Percentiles rank a stretch among this genome's conserved stretches.
These are phyloP conservation scores for Botrytis paeoniae DNA, from an alignment of 2,329 filamentous ascomycete genomes.

Conservation along the genomic window DNA sequence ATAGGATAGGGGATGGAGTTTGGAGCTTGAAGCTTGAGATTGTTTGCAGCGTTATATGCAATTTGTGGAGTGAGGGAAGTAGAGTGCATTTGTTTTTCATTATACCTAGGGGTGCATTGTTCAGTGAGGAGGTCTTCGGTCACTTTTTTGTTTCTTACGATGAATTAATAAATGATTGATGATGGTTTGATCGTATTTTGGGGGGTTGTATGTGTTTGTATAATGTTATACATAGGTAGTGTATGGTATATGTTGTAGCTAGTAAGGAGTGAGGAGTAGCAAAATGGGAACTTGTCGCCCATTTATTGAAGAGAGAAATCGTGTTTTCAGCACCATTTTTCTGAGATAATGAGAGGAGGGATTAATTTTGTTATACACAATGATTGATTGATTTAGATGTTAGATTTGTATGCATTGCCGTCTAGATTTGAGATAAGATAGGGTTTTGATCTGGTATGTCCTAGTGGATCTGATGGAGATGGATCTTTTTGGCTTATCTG, in stretches of 20 bases:
- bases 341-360: neutral
- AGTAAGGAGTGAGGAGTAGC: neutral
- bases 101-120: conserved; percentile 5
- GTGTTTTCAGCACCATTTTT: neutral
- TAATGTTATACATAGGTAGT: neutral
- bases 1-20: neutral
- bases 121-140: neutral
- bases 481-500: neutral
- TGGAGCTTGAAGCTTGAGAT: neutral
- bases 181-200: neutral
- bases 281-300: neutral
- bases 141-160: neutral
- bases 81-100: neutral
- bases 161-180: neutral
- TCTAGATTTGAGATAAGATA: neutral
- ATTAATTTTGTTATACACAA: neutral
- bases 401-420: too few relatives aligned
- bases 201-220: neutral
- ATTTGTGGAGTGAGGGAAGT: neutral
- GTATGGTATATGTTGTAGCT: neutral
- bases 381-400: neutral
- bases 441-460: neutral
- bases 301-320: neutral
- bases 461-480: neutral
- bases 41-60: neutral